These are phyloP conservation scores for Sutorius eximius DNA, from an alignment of 1,284 basidiomycete genomes.

Conservation along the genomic window DNA sequence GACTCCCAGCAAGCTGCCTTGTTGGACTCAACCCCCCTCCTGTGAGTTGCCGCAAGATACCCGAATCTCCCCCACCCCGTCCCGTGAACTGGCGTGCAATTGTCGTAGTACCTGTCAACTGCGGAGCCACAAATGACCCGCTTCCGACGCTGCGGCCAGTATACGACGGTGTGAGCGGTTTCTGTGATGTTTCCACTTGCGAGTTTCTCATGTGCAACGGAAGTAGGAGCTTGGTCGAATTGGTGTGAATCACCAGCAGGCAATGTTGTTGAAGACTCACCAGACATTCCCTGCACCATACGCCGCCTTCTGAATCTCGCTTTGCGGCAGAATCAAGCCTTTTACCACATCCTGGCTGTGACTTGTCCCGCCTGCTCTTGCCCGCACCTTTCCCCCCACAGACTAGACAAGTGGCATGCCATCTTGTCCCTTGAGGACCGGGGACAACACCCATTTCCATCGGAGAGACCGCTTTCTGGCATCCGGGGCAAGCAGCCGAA, in stretches of 20 bases:
- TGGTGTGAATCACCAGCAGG: conserved; percentile 10
- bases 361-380: conserved; percentile 46
- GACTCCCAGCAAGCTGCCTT: conserved; percentile 49
- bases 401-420: conserved; percentile 74
- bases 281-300: conserved; percentile 82
- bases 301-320: conserved; percentile 61
- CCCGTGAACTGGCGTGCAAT: conserved; percentile 76
- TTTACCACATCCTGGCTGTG: conserved; percentile 76
- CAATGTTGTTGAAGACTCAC: conserved; percentile 43
- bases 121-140: conserved; percentile 43
- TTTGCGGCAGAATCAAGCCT: conserved; percentile 81
- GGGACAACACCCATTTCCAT: conserved; percentile 83
- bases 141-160: conserved; percentile 43
- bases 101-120: conserved; percentile 68
- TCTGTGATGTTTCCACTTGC: conserved; percentile 44
- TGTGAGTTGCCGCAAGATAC: conserved; percentile 58
- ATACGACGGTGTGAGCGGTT: conserved; percentile 46
- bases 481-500: conserved; percentile 66
- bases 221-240: conserved; percentile 52
- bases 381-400: conserved; percentile 67
- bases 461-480: conserved; percentile 65
- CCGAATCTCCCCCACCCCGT: conserved; percentile 45
- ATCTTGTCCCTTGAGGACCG: conserved; percentile 74
- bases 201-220: conserved; percentile 46
- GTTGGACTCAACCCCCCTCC: conserved; percentile 67